phyloP scores from a whole-genome alignment of 352 stramenopile genomes.

The Globisporangium middletonii region DNA sequence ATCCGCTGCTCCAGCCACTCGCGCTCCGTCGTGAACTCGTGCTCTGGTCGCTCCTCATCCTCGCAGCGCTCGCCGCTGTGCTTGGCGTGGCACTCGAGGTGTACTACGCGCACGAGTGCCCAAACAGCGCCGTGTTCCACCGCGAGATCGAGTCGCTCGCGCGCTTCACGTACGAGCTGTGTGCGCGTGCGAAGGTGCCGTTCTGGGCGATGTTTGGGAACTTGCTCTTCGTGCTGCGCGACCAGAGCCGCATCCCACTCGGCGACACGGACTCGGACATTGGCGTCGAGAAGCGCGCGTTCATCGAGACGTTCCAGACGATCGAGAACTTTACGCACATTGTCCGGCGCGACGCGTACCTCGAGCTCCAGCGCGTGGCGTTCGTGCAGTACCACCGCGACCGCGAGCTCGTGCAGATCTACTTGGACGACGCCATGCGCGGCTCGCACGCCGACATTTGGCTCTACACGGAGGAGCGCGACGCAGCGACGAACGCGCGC shows the following conservation, averaged over 20 bases:
- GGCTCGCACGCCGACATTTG: constrained; percentile 75
- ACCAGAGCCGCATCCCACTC: constrained; percentile 52
- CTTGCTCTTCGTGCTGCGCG: constrained; percentile 66
- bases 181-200: constrained; percentile 33
- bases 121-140: constrained; percentile 64
- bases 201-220: constrained; percentile 78
- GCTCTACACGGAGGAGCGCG: constrained; percentile 57
- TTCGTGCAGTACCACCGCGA: constrained; percentile 47
- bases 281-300: constrained; percentile 49
- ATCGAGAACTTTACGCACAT: constrained; percentile 50
- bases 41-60: constrained; percentile 40
- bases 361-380: constrained; percentile 39
- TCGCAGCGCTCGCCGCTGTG: constrained; percentile 24
- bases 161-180: constrained; percentile 57
- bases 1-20: constrained; percentile 21
- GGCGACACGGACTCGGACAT: constrained; percentile 80
- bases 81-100: constrained; percentile 43
- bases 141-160: constrained; percentile 62
- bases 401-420: constrained; percentile 66
- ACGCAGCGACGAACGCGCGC: constrained; percentile 20
- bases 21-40: constrained; percentile 16
- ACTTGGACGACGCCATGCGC: constrained; percentile 30
- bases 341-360: constrained; percentile 31
- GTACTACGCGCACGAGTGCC: constrained; percentile 55
- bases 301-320: constrained; percentile 41